Conservation (phyloP, 2,329 filamentous ascomycete genomes). For the Xylariaceae sp. region DNA sequence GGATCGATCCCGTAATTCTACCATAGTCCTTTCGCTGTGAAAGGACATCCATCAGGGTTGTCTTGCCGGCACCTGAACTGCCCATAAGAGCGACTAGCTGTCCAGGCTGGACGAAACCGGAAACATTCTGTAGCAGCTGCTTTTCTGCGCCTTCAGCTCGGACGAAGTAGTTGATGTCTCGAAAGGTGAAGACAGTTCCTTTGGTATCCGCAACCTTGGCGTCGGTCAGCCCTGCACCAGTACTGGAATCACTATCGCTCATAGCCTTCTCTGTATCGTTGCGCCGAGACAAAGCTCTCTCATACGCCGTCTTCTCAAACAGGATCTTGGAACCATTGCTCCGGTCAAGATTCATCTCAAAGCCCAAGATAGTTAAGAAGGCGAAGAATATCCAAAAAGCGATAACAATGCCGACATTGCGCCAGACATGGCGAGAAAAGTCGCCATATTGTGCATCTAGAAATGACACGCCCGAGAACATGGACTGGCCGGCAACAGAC, state of each 20-base stretch:
- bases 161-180: slow-evolving; percentile 47
- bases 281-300: slow-evolving; percentile 11
- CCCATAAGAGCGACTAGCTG: slow-evolving; percentile 78
- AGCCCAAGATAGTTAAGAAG: slow-evolving; percentile 34
- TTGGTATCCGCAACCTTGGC: slow-evolving; percentile 54
- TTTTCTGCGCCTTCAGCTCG: slow-evolving; percentile 59
- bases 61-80: slow-evolving; percentile 38
- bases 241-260: not conserved
- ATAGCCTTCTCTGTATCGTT: slow-evolving; percentile 31
- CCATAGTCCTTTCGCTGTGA: slow-evolving; percentile 68
- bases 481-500: slow-evolving; percentile 46
- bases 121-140: slow-evolving; percentile 68
- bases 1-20: slow-evolving; percentile 70
- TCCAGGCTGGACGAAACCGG: slow-evolving; percentile 81
- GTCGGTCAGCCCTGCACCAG: not conserved
- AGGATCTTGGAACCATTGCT: slow-evolving; percentile 42
- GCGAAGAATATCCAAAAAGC: slow-evolving; percentile 48
- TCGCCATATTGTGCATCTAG: slow-evolving; percentile 54
- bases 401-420: slow-evolving; percentile 51
- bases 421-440: slow-evolving; percentile 55
- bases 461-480: slow-evolving; percentile 53
- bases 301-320: slow-evolving; percentile 3
- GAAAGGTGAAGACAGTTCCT: slow-evolving; percentile 54
- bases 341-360: slow-evolving; percentile 54
- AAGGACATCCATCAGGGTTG: slow-evolving; percentile 21